Conservation (phyloP, 768 basidiomycete genomes). For the Podaxis pistillaris region DNA sequence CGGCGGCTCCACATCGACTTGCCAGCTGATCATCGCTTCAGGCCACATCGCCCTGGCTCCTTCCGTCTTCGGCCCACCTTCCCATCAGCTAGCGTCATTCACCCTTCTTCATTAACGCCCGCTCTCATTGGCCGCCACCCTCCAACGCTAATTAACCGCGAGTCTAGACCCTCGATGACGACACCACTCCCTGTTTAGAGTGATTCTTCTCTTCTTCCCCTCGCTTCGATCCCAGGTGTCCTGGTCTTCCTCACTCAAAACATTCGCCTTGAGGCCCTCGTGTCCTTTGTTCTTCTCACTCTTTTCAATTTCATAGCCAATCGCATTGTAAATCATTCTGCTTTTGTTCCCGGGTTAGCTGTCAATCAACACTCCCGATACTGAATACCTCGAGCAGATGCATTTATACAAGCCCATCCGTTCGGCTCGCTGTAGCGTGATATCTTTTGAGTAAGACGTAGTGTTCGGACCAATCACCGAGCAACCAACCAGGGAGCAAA, state of each 20-base stretch:
- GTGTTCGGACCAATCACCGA: not conserved
- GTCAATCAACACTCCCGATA: not conserved
- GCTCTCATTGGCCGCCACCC: not conserved
- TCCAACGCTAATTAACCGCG: not conserved
- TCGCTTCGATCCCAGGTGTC: not conserved
- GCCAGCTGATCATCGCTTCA: not conserved
- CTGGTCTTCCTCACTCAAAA: not conserved
- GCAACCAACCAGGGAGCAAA: not conserved
- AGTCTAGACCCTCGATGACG: slow-evolving; percentile 2
- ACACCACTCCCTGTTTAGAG: not conserved
- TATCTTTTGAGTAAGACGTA: not conserved
- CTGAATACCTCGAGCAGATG: not conserved
- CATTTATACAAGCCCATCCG: not conserved
- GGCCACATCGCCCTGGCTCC: not conserved
- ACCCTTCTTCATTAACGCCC: not conserved
- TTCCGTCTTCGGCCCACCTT: not conserved
- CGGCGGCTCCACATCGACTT: too few relatives aligned
- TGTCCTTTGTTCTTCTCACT: not conserved
- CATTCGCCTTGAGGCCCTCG: not conserved
- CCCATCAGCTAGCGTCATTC: not conserved
- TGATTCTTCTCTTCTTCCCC: not conserved
- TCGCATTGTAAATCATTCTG: not conserved
- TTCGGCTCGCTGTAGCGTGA: not conserved
- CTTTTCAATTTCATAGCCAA: not conserved
- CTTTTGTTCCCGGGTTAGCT: not conserved